Percentiles rank a stretch among this genome's conserved stretches.
Conservation (phyloP, 2,329 filamentous ascomycete species). For the Trichoderma cornu-damae region DNA sequence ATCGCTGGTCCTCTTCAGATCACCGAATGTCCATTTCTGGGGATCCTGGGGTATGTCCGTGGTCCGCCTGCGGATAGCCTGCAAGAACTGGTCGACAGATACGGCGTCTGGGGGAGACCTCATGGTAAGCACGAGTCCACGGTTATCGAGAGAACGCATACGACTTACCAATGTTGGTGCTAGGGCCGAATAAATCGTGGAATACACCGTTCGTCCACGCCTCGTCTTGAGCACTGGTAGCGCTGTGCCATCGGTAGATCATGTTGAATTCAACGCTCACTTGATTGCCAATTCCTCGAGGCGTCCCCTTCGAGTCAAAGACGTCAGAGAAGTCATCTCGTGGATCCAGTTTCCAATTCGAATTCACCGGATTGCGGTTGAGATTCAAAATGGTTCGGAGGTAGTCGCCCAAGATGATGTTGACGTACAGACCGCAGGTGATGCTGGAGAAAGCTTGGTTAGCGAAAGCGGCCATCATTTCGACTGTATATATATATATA, state of each 20-base stretch:
- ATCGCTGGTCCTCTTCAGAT: conserved; percentile 44
- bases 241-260: conserved; percentile 33
- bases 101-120: conserved; percentile 19
- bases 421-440: conserved; percentile 53
- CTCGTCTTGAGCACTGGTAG: conserved; percentile 31
- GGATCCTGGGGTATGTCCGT: neutral
- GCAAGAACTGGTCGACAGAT: neutral
- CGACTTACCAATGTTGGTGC: neutral
- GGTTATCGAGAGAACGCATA: neutral
- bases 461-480: neutral
- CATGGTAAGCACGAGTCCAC: neutral
- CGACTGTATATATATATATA: too few species aligned
- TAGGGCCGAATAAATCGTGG: neutral
- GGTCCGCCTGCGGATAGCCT: neutral
- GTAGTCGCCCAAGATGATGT: conserved; percentile 41
- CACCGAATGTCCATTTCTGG: conserved; percentile 44
- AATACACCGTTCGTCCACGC: conserved; percentile 28
- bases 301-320: conserved; percentile 25
- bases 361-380: conserved; percentile 32
- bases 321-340: conserved; percentile 17
- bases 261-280: conserved; percentile 35
- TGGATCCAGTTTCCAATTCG: conserved; percentile 51
- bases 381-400: conserved; percentile 47
- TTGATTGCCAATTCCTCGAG: conserved; percentile 32
- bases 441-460: conserved; percentile 27